phyloP scores from a whole-genome alignment of 2,329 filamentous ascomycete genomes.

The Nigrospora oryzae region DNA sequence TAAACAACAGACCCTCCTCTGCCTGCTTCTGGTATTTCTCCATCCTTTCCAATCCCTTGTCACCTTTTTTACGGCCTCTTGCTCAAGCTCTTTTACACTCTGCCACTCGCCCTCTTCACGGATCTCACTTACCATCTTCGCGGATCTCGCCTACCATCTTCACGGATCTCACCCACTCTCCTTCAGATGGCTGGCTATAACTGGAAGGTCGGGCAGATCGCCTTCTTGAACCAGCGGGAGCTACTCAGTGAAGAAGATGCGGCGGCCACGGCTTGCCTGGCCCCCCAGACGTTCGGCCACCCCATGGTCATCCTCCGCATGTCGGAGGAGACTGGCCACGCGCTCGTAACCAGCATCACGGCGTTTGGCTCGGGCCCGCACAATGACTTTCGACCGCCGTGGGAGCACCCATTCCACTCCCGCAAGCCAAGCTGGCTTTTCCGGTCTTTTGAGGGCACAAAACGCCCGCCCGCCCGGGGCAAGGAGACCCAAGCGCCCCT shows the following conservation, averaged over 20 bases:
- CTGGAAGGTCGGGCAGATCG: slow-evolving; percentile 19
- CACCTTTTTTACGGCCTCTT: too few species aligned
- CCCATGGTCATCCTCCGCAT: slow-evolving; percentile 23
- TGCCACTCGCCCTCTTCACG: too few species aligned
- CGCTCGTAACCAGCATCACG: slow-evolving; percentile 21
- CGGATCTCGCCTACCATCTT: too few species aligned
- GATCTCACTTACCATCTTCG: too few species aligned
- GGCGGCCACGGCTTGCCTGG: slow-evolving; percentile 11
- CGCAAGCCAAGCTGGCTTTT: slow-evolving; percentile 16
- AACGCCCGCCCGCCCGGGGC: slow-evolving; percentile 3
- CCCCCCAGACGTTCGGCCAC: slow-evolving; percentile 14
- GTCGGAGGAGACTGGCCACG: slow-evolving; percentile 7
- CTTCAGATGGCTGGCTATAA: neutral
- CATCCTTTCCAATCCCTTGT: too few species aligned
- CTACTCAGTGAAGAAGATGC: slow-evolving; percentile 10
- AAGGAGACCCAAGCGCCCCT: neutral
- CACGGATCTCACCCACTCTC: too few species aligned
- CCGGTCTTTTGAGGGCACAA: slow-evolving; percentile 20
- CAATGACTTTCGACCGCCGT: slow-evolving; percentile 18
- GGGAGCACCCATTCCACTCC: slow-evolving; percentile 16
- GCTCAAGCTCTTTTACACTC: too few species aligned
- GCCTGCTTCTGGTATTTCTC: too few species aligned
- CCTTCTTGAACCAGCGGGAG: slow-evolving; percentile 14
- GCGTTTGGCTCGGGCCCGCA: slow-evolving; percentile 17
- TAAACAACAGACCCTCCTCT: too few species aligned